Percentiles rank a stretch among this genome's conserved stretches.
phyloP scores from a whole-genome alignment of 805 yeast genomes.

The Ogataea pilisensis region DNA sequence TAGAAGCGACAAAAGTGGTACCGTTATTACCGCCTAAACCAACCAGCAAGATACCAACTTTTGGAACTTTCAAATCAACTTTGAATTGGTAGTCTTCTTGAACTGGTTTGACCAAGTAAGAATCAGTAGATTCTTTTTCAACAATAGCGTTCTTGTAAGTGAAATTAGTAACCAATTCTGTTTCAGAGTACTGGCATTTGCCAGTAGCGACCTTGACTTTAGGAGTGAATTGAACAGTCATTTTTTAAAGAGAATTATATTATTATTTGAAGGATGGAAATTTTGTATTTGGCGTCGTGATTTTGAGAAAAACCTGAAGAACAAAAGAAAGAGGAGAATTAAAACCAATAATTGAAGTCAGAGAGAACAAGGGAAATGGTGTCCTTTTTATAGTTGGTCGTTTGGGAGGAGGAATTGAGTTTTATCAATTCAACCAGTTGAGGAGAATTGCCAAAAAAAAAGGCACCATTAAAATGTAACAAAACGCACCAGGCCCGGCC shows the following conservation, averaged over 20 bases:
- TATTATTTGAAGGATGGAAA: not conserved
- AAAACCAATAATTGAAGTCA: not conserved
- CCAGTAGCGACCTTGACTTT: constrained; percentile 53
- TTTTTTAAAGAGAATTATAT: too few relatives aligned
- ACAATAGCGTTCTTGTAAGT: constrained; percentile 76
- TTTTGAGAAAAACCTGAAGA: not conserved
- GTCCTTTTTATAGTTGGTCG: constrained; percentile 7
- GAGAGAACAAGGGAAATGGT: constrained; percentile 1
- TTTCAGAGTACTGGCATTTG: constrained; percentile 46
- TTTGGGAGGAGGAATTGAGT: too few relatives aligned
- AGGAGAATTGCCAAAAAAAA: too few relatives aligned
- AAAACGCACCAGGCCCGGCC: too few relatives aligned
- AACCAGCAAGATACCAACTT: constrained; percentile 83
- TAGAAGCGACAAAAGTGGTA: constrained; percentile 81
- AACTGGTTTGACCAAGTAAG: constrained; percentile 65
- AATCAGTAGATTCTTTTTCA: constrained; percentile 45
- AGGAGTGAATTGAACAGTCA: constrained; percentile 34
- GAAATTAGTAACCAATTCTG: constrained; percentile 56
- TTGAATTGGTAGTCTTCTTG: constrained; percentile 77
- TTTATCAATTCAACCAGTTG: too few relatives aligned
- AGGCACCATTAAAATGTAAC: too few relatives aligned
- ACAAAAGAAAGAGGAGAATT: not conserved
- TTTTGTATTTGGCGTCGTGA: not conserved
- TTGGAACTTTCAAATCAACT: constrained; percentile 76
- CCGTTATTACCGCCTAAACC: constrained; percentile 98